These are phyloP conservation scores for Peziza echinospora DNA, from an alignment of 495 filamentous ascomycete genomes.

Conservation along the genomic window DNA sequence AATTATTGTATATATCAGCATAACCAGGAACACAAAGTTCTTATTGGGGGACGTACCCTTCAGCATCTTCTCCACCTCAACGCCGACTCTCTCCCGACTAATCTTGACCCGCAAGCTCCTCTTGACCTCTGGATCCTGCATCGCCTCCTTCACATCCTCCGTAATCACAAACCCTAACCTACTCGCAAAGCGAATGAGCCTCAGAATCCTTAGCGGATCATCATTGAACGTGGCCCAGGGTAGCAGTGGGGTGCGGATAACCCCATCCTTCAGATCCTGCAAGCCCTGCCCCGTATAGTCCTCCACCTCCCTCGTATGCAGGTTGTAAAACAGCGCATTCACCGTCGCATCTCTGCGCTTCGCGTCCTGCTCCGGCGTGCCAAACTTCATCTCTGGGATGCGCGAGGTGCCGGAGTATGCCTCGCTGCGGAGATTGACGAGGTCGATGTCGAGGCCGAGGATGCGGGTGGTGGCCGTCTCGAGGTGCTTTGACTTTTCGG, in stretches of 20 bases:
- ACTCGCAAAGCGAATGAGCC: slow-evolving; percentile 76
- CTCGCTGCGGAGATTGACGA: slow-evolving; percentile 88
- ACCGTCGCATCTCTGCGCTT: slow-evolving; percentile 77
- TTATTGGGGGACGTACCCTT: slow-evolving; percentile 22
- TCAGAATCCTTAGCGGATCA: slow-evolving; percentile 75
- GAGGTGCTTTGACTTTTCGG: slow-evolving; percentile 93
- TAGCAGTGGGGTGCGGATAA: slow-evolving; percentile 72
- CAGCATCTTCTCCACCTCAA: slow-evolving; percentile 80
- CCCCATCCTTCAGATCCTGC: slow-evolving; percentile 42
- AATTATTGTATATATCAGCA: slow-evolving; percentile 2
- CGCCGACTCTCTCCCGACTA: slow-evolving; percentile 64
- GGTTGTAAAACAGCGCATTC: slow-evolving; percentile 91
- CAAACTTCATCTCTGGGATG: slow-evolving; percentile 60
- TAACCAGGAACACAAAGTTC: background rate
- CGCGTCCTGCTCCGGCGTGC: slow-evolving; percentile 76
- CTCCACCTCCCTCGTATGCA: slow-evolving; percentile 54
- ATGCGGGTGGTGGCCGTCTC: slow-evolving; percentile 76
- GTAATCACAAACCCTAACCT: slow-evolving; percentile 62
- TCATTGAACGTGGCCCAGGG: slow-evolving; percentile 87
- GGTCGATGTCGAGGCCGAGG: slow-evolving; percentile 72
- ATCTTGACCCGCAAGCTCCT: slow-evolving; percentile 70
- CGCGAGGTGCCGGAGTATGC: slow-evolving; percentile 67
- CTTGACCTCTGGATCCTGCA: slow-evolving; percentile 53
- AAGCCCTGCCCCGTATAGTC: slow-evolving; percentile 62
- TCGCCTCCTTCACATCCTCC: slow-evolving; percentile 39